Conservation (phyloP, 345 rosid species). For the Noccaea caerulescens region DNA sequence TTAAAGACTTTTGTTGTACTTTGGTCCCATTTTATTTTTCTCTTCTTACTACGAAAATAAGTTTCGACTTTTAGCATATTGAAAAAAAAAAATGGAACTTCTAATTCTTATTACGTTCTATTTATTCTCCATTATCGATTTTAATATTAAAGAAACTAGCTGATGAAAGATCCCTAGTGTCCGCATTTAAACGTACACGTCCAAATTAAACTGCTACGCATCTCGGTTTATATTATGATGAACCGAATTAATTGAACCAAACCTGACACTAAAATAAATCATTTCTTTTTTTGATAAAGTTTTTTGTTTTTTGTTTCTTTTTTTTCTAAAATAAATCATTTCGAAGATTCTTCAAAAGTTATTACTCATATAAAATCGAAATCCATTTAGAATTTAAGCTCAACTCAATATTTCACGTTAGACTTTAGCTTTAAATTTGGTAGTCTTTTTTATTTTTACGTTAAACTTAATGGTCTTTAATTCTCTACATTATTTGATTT, state of each 20-base stretch:
- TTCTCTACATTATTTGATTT: background rate
- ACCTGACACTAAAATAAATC: no score
- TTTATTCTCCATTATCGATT: background rate
- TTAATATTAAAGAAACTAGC: background rate
- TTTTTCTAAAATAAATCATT: background rate
- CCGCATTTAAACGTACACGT: background rate
- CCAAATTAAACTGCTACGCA: background rate
- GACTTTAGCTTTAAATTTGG: background rate
- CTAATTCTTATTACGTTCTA: no score
- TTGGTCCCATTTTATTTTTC: constrained; percentile 12
- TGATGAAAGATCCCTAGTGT: no score
- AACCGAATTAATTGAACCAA: no score
- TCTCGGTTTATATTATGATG: background rate
- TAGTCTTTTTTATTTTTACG: background rate
- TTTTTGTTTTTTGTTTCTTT: no score
- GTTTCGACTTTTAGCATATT: background rate
- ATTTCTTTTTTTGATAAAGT: no score
- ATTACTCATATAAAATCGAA: no score
- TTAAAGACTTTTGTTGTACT: background rate
- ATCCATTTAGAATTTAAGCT: background rate
- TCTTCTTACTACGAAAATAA: background rate
- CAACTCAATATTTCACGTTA: background rate
- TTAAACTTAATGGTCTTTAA: background rate
- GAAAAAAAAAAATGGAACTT: background rate
- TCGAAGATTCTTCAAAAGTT: background rate